Conservation (phyloP, 1,284 basidiomycete species). For the Moniliella sp. region DNA sequence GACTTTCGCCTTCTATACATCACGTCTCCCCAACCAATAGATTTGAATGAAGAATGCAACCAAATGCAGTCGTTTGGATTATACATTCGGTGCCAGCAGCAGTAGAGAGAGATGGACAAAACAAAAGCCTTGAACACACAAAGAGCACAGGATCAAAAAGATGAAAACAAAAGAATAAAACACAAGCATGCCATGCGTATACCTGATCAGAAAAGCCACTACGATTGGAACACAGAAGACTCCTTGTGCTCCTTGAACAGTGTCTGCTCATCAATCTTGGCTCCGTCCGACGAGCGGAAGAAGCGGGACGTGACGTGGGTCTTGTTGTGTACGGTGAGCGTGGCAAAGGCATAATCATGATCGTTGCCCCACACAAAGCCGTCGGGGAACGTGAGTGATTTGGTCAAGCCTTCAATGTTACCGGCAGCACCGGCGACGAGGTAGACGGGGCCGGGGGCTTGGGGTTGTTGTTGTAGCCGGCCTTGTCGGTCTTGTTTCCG, state of each 20-base stretch:
- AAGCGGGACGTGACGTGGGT: conserved; percentile 8
- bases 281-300: not conserved
- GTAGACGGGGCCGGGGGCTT: too few relatives aligned
- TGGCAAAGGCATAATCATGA: conserved; percentile 17
- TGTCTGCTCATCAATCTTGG: not conserved
- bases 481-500: conserved; percentile 17
- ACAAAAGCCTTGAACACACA: too few relatives aligned
- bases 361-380: conserved; percentile 21
- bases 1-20: too few relatives aligned
- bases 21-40: too few relatives aligned
- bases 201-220: too few relatives aligned
- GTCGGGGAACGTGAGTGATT: conserved; percentile 4
- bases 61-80: too few relatives aligned
- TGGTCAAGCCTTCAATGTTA: conserved; percentile 26
- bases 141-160: too few relatives aligned
- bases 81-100: too few relatives aligned
- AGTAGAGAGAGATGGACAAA: too few relatives aligned
- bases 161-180: too few relatives aligned
- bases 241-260: conserved; percentile 1
- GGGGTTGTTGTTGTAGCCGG: conserved; percentile 18
- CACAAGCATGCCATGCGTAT: too few relatives aligned
- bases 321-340: conserved; percentile 25
- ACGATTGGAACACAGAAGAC: conserved; percentile 1
- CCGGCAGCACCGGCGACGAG: conserved; percentile 32
- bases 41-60: too few relatives aligned